Evolutionary conservation across 208 protist species (phyloP).

Genomic region (Leishmania tropica): DNA sequence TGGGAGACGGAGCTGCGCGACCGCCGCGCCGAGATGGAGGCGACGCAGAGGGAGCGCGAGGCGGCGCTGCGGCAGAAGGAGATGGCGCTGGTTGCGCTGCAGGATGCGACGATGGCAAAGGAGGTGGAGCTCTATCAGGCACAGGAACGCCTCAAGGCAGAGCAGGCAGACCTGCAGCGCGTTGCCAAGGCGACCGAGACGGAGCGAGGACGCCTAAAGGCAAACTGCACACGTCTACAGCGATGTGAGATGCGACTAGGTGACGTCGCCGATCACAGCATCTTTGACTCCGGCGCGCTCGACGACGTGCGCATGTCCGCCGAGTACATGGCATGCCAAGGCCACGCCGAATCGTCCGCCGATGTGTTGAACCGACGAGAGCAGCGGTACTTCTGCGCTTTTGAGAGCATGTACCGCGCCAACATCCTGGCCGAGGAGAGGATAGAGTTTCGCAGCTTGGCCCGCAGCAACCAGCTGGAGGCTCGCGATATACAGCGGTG

Average conservation of each 20-base stretch:
- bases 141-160: constrained; percentile 20
- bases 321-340: constrained; percentile 20
- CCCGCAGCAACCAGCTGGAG: constrained; percentile 34
- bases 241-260: constrained; percentile 26
- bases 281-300: constrained; percentile 9
- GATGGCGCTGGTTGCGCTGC: constrained; percentile 19
- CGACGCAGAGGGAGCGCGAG: constrained; percentile 33
- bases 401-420: constrained; percentile 46
- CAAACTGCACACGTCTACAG: constrained; percentile 25
- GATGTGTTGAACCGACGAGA: constrained; percentile 32
- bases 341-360: constrained; percentile 3
- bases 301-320: constrained; percentile 22
- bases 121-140: constrained; percentile 37
- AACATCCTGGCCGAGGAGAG: constrained; percentile 38
- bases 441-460: constrained; percentile 32
- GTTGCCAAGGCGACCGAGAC: constrained; percentile 15
- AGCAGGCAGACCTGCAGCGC: constrained; percentile 36
- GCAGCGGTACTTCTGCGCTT: constrained; percentile 34
- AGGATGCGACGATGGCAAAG: constrained; percentile 28
- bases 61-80: constrained; percentile 31
- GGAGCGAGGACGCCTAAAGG: constrained; percentile 25
- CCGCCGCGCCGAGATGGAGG: constrained; percentile 42
- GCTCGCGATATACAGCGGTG: constrained; percentile 35
- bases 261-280: constrained; percentile 10
- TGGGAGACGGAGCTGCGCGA: constrained; percentile 37